Percentiles rank a stretch among this genome's conserved stretches.
Evolutionary conservation across 73 alveolate species (phyloP).

Genomic region (Chromera velia): DNA sequence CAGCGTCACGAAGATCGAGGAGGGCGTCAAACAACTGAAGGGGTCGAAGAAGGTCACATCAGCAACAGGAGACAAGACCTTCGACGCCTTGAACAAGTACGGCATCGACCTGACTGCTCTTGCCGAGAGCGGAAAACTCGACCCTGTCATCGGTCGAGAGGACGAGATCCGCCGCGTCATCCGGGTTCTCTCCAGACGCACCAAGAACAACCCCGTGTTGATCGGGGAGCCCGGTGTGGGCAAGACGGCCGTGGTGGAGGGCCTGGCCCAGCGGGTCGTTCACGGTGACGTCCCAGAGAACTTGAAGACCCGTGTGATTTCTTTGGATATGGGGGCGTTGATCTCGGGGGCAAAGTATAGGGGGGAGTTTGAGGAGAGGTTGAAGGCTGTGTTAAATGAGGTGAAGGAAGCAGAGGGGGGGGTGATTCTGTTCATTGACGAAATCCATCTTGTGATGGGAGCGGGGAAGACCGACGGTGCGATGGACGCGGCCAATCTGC

Average conservation of each 20-base stretch:
- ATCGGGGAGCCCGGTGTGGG: conserved; percentile 3
- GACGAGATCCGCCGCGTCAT: conserved; percentile 44
- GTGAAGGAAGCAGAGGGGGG: conserved; percentile 38
- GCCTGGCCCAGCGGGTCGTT: conserved; percentile 39
- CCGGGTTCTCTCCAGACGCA: conserved; percentile 26
- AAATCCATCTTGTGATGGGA: conserved; percentile 27
- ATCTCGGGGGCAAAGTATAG: conserved; percentile 41
- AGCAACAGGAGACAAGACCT: conserved; percentile 23
- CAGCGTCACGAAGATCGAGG: conserved; percentile 12
- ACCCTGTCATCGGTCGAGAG: conserved; percentile 45
- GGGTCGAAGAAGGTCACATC: conserved; percentile 18
- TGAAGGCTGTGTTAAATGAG: conserved; percentile 29
- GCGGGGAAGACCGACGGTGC: conserved; percentile 36
- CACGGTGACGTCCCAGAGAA: conserved; percentile 28
- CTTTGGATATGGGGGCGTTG: conserved; percentile 35
- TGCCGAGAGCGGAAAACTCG: conserved; percentile 16
- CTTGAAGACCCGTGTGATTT: conserved; percentile 20
- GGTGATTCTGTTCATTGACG: conserved; percentile 33
- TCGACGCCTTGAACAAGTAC: conserved; percentile 29
- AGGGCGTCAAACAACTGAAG: conserved; percentile 13
- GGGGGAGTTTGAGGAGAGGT: conserved; percentile 38
- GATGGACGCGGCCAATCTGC: conserved; percentile 38
- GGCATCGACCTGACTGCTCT: conserved; percentile 34
- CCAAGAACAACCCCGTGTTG: conserved; percentile 44
- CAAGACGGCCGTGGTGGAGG: conserved; percentile 36